Percentiles rank a stretch among this genome's conserved stretches.
phyloP scores from a whole-genome alignment of 495 filamentous ascomycete species.

The Tetracladium marchalianum region DNA sequence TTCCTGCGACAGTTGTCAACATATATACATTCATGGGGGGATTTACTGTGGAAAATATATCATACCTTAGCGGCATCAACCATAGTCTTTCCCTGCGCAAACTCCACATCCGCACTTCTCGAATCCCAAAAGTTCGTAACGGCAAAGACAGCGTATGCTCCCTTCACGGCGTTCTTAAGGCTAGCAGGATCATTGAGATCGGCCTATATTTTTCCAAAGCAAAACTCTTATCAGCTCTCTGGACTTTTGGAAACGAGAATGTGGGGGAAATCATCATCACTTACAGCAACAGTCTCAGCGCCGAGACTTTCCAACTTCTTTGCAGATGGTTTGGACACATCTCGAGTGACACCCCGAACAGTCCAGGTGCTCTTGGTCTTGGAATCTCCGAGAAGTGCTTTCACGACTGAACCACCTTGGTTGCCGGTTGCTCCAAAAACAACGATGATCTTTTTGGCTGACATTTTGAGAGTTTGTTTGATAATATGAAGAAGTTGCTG shows the following conservation, averaged over 20 bases:
- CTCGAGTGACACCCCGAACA: slow-evolving; percentile 47
- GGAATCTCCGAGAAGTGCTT: slow-evolving; percentile 37
- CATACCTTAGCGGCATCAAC: slow-evolving; percentile 39
- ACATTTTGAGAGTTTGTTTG: slow-evolving; percentile 27
- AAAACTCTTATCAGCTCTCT: background rate
- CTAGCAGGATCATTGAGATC: slow-evolving; percentile 39
- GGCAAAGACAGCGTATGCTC: slow-evolving; percentile 44
- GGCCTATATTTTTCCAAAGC: slow-evolving; percentile 25
- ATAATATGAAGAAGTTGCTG: background rate
- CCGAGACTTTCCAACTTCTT: slow-evolving; percentile 28
- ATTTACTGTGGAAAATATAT: background rate
- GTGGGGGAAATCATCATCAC: background rate
- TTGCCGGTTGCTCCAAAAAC: slow-evolving; percentile 55
- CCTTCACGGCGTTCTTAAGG: slow-evolving; percentile 39
- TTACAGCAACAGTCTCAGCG: slow-evolving; percentile 29
- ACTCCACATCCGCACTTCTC: slow-evolving; percentile 36
- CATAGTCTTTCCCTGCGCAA: slow-evolving; percentile 45
- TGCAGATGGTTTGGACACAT: slow-evolving; percentile 34
- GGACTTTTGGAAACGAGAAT: no score
- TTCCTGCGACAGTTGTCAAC: slow-evolving; percentile 16
- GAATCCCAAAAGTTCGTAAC: slow-evolving; percentile 49
- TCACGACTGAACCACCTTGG: slow-evolving; percentile 50
- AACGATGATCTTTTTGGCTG: slow-evolving; percentile 34
- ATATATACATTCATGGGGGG: background rate
- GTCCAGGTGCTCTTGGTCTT: slow-evolving; percentile 35